Base-by-base conservation (phyloP, 805 yeast genomes). In the Candida multigemmis region DNA sequence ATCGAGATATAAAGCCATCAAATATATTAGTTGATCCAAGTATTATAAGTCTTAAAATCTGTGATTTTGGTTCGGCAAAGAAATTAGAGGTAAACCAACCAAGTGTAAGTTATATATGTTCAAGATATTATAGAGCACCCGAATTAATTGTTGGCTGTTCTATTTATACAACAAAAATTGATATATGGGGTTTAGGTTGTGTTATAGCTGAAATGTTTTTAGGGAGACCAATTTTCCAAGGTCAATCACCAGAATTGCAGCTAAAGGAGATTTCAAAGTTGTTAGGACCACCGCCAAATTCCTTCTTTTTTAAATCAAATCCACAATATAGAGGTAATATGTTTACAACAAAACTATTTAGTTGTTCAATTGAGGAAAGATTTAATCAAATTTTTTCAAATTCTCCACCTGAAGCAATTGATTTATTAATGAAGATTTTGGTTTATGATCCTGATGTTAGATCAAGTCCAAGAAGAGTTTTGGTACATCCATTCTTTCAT, bases 121-220 rank as follows among this genome's bases (percentile, higher is more conserved):
- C 96, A 14, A 74, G 98, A 44, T 91, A 86, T 53, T 87, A 87
- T 56, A 71, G 96, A 41, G 94, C 97, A 1, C 99, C 99, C 1
- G 99, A 91, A 53, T 68, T 91, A 34, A 82, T 91, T 46, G 76
- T 91, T 30, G 98, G 98, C 2, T 80, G 86, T 41, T 74, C 87
- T 33, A 69, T 77, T 20, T 91, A 91, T 52, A 74, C 93, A 4
- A 78, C 93, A 3, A 83, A 86, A 46, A 89, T 91, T 33, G 99
- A 91, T 53, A 80, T 87, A 44, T 91, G 99, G 99, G 95, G 96
- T 11, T 63, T 89, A 33, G 99, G 97, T 1, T 89, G 98, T 60
- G 95, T 91, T 19, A 60, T 91, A 34, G 96, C 96, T 9, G 98
- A 91, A 56, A 77, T 91, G 83, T 67, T 80, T 31, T 68, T 86